Conservation (phyloP, 192 early-diverging fungal genomes). For the Fimicolochytrium jonesii region DNA sequence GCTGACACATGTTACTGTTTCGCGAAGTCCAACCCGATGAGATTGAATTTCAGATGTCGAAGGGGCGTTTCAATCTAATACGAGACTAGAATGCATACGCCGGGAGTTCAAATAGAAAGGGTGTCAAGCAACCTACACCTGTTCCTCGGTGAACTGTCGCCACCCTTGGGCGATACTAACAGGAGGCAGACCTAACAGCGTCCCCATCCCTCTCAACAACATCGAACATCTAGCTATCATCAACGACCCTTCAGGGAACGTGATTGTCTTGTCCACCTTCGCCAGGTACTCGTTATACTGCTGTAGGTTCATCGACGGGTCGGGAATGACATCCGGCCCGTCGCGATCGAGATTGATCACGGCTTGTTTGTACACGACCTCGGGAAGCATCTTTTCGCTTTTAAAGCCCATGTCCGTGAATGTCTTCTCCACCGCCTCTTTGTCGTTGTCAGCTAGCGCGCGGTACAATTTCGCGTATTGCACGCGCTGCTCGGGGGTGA, state of each 20-base stretch:
- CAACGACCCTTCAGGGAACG: background rate
- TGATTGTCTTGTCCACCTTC: background rate
- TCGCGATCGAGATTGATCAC: background rate
- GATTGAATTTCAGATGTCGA: too few relatives aligned
- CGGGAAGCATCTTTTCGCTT: background rate
- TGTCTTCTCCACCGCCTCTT: background rate
- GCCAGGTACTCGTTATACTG: background rate
- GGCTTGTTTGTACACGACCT: background rate
- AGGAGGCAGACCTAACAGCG: background rate
- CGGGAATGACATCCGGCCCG: background rate
- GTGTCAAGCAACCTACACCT: too few relatives aligned
- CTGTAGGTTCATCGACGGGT: background rate
- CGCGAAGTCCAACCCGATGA: too few relatives aligned
- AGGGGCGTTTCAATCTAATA: too few relatives aligned
- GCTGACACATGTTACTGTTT: too few relatives aligned
- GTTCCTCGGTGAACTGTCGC: too few relatives aligned
- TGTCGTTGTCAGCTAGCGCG: background rate
- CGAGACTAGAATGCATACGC: too few relatives aligned
- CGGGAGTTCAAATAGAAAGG: too few relatives aligned
- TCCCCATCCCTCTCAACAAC: background rate
- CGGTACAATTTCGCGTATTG: too few relatives aligned
- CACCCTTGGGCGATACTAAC: too few relatives aligned
- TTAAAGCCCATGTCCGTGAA: background rate
- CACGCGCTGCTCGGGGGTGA: too few relatives aligned
- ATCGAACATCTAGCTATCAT: background rate